phyloP scores from a whole-genome alignment of 371 early-diverging fungal species.

The Thermomucor indicae-seudaticae region DNA sequence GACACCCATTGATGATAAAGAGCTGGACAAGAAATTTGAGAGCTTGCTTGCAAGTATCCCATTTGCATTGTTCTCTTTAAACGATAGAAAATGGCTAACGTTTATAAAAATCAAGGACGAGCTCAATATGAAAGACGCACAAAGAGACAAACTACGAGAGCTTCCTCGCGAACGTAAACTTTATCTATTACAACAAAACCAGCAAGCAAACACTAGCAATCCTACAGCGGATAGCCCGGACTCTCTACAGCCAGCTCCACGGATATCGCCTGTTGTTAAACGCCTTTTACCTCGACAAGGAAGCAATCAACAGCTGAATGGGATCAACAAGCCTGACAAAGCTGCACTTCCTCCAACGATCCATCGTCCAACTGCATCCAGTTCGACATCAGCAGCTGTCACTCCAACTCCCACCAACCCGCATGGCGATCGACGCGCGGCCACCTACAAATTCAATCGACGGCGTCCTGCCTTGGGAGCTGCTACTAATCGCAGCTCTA shows the following conservation, averaged over 20 bases:
- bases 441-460: slow-evolving; percentile 29
- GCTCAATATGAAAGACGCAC: slow-evolving; percentile 53
- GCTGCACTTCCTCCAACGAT: too few species aligned
- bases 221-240: background rate
- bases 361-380: background rate
- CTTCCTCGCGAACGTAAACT: slow-evolving; percentile 45
- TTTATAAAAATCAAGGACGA: slow-evolving; percentile 35
- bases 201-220: slow-evolving; percentile 15
- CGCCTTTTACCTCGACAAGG: background rate
- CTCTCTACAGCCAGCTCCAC: too few species aligned
- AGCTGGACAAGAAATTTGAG: slow-evolving; percentile 7
- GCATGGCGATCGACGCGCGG: slow-evolving; percentile 19
- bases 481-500: slow-evolving; percentile 21
- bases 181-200: slow-evolving; percentile 49
- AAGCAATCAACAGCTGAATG: background rate
- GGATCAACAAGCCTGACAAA: too few species aligned
- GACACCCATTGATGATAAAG: background rate
- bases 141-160: slow-evolving; percentile 47
- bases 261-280: slow-evolving; percentile 15
- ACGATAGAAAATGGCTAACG: background rate
- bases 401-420: background rate
- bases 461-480: slow-evolving; percentile 14
- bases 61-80: background rate
- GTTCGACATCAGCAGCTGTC: background rate
- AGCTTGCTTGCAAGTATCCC: slow-evolving; percentile 7